These are phyloP conservation scores for Salix brachista DNA, from an alignment of 345 rosid genomes.

Conservation along the genomic window DNA sequence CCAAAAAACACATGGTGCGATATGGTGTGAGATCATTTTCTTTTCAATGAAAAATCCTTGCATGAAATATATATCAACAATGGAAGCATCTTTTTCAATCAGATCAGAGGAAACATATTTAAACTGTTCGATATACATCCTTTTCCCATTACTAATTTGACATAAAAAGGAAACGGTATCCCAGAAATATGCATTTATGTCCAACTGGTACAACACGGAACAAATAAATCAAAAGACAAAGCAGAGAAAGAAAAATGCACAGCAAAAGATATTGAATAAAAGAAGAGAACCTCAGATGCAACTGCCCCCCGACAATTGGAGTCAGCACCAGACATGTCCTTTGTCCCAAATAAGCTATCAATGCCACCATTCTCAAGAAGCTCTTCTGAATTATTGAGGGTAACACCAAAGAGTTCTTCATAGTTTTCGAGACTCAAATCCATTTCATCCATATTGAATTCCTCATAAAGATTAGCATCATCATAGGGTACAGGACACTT, in stretches of 20 bases:
- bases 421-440: conserved; percentile 82
- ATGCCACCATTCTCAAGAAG: conserved; percentile 82
- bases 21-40: neutral
- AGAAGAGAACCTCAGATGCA: conserved; percentile 56
- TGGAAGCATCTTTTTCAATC: neutral
- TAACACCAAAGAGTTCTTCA: conserved; percentile 89
- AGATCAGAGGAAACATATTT: neutral
- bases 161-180: neutral
- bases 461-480: conserved; percentile 55
- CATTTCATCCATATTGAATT: conserved; percentile 74
- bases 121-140: neutral
- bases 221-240: neutral
- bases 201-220: neutral
- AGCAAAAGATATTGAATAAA: conserved; percentile 16
- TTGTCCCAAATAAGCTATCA: conserved; percentile 68
- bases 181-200: neutral
- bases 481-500: conserved; percentile 42
- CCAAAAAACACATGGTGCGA: neutral
- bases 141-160: neutral
- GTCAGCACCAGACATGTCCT: conserved; percentile 53
- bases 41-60: neutral
- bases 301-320: conserved; percentile 54
- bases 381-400: conserved; percentile 71
- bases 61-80: neutral
- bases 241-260: neutral